Base-by-base conservation (phyloP, 129 eudicot genomes). In the Arctium lappa region DNA sequence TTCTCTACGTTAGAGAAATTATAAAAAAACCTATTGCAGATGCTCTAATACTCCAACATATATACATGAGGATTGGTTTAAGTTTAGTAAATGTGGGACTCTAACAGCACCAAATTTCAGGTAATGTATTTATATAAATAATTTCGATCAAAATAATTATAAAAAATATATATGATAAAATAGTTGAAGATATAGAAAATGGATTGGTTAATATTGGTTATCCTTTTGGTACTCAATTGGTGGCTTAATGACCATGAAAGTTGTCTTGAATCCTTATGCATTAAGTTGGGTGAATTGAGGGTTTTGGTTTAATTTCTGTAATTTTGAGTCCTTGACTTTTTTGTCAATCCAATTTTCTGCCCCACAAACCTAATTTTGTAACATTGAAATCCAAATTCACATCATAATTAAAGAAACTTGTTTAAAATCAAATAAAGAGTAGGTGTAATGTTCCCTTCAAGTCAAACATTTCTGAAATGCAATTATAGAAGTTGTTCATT, bases 371-470 rank as follows among this genome's bases (percentile, higher is more conserved):
- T 53, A 53, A 78, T 56, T 72, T 83, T 83, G 63, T 77, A 32
- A n/a, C 36, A 72, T 77, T 39, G 79, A 84, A 72, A 78, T 63
- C 79, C 69, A 78, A 60, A 44, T 72, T 79, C 75, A 84, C 87
- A 84, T 83, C 68, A 44, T 77, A 76, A 36, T 69, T 56, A 73
- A 71, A 77, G 22, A n/a, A 83, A 39, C 63, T 29, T n/a, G 50
- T 83, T 78, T 40, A 74, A 38, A 31, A 74, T 42, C n/a, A 8
- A 69, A 29, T 30, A 33, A 22, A 62, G n/a, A 46, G 39, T 18
- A 53, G 87, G 83, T 86, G 38, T 72, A 74, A 60, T 83, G 89
- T 88, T 81, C 85, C 87, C 91, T 73, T 68, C 39, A 85, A 72
- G 89, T 84, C 84, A 88, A 33, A 77, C 83, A 82, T 76, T 46